These are phyloP conservation scores for Apiospora sp. DNA, from an alignment of 2,329 filamentous ascomycete genomes.

Conservation along the genomic window DNA sequence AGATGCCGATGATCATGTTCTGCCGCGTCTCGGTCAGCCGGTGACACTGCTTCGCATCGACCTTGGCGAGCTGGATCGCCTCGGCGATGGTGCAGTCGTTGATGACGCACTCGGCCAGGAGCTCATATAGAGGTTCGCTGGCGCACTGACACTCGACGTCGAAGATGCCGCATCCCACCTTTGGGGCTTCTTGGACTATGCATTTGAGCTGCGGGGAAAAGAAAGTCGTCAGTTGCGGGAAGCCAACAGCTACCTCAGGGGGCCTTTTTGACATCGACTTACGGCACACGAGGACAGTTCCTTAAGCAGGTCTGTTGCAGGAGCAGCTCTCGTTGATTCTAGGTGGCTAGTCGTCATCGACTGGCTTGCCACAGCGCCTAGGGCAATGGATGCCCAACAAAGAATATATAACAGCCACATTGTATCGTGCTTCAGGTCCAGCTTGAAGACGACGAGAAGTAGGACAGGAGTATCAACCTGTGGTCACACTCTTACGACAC, in stretches of 20 bases:
- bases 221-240: neutral
- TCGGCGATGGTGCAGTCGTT: conserved; percentile 20
- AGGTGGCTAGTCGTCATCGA: neutral
- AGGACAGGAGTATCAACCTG: neutral
- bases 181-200: conserved; percentile 18
- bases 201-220: conserved; percentile 2
- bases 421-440: neutral
- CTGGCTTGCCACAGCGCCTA: neutral
- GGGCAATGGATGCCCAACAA: neutral
- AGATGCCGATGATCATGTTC: conserved; percentile 14
- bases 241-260: neutral
- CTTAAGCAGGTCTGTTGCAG: neutral
- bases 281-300: conserved; percentile 20
- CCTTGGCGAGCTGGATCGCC: conserved; percentile 22
- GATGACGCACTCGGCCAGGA: conserved; percentile 19
- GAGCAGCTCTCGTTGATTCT: neutral
- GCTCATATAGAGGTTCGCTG: conserved; percentile 15
- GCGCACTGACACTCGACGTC: conserved; percentile 18
- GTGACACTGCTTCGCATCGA: conserved; percentile 20
- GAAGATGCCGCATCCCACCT: conserved; percentile 13
- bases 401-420: neutral
- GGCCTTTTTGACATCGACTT: neutral
- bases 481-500: neutral
- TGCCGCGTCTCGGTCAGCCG: conserved; percentile 9
- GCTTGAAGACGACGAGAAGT: neutral